Conservation (phyloP, 129 eudicot species). For the Heracleum sosnowskyi region DNA sequence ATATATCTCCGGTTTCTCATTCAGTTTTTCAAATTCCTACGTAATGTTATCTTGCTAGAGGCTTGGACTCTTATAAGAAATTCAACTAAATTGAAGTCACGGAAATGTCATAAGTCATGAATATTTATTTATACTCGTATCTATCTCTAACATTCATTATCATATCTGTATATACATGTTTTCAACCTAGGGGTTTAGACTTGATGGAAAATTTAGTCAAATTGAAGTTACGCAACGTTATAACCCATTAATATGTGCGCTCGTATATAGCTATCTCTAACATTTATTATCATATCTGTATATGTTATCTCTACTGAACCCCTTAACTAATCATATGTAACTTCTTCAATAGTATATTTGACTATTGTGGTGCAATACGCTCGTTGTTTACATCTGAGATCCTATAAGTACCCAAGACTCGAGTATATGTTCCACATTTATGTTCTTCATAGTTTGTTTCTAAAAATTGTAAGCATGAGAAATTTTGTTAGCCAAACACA, state of each 20-base stretch:
- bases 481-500: background rate
- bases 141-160: too few species aligned
- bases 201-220: background rate
- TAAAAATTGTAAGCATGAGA: background rate
- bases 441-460: background rate
- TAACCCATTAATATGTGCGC: background rate
- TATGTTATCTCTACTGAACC: background rate
- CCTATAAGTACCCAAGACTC: background rate
- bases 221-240: background rate
- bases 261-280: background rate
- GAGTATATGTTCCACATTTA: background rate
- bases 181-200: too few species aligned
- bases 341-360: background rate
- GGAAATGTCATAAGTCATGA: too few species aligned
- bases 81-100: too few species aligned
- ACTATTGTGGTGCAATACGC: background rate
- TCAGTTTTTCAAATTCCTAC: background rate
- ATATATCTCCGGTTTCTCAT: background rate
- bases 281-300: background rate
- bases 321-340: background rate
- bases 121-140: too few species aligned
- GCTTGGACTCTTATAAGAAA: too few species aligned
- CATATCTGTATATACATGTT: too few species aligned
- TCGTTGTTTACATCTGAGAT: background rate
- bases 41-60: background rate